phyloP scores from a whole-genome alignment of 495 filamentous ascomycete genomes.

The Penicillium cosmopolitanum region DNA sequence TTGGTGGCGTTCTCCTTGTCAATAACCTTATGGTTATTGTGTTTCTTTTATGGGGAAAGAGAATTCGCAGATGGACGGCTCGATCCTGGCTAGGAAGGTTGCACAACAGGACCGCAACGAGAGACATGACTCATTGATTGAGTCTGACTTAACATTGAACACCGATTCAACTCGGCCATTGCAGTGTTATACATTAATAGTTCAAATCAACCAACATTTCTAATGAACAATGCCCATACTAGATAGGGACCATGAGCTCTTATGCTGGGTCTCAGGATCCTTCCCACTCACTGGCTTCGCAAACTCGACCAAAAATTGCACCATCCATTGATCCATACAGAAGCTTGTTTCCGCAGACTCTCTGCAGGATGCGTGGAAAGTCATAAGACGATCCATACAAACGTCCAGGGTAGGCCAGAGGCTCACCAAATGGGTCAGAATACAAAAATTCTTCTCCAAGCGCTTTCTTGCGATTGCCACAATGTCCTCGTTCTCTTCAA shows the following conservation, averaged over 20 bases:
- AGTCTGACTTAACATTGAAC: neutral
- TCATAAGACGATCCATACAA: constrained; percentile 35
- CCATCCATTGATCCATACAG: constrained; percentile 47
- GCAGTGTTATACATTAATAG: neutral
- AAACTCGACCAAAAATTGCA: constrained; percentile 41
- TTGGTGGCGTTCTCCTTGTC: constrained; percentile 54
- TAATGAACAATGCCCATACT: neutral
- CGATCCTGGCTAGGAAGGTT: constrained; percentile 56
- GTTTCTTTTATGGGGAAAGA: constrained; percentile 63
- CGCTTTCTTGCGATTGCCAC: constrained; percentile 27
- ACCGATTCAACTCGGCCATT: constrained; percentile 1
- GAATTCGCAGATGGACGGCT: constrained; percentile 52
- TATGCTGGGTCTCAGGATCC: neutral
- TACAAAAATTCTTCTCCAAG: constrained; percentile 44
- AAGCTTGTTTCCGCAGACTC: constrained; percentile 33
- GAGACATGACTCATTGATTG: constrained; percentile 38
- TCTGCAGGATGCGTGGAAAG: constrained; percentile 44
- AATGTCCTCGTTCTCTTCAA: constrained; percentile 27
- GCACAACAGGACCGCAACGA: constrained; percentile 46
- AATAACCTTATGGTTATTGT: constrained; percentile 60
- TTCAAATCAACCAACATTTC: neutral
- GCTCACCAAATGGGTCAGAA: constrained; percentile 32
- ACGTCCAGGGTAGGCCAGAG: constrained; percentile 45
- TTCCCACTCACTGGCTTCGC: constrained; percentile 18
- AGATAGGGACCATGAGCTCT: neutral